A percentile compares a stretch with the other conserved stretches of the same genome.
Evolutionary conservation across 768 basidiomycete species (phyloP).

Genomic region (Tylopilus rubrobrunneus): DNA sequence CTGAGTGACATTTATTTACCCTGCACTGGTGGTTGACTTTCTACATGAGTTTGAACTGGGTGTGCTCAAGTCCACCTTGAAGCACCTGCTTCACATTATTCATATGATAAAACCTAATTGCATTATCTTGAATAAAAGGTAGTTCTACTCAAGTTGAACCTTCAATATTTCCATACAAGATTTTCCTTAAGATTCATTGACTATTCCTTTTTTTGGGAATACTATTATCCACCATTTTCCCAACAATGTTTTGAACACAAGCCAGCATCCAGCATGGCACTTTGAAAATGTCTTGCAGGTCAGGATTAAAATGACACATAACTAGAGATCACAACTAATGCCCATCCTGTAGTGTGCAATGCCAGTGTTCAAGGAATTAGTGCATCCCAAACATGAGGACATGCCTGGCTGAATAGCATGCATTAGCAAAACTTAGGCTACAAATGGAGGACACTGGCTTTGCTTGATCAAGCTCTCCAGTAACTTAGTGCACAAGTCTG

Average conservation of each 20-base stretch:
- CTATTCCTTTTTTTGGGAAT: background rate
- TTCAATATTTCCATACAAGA: background rate
- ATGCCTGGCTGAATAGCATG: conserved; percentile 16
- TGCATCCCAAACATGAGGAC: conserved; percentile 23
- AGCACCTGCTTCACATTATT: background rate
- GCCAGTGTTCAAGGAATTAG: conserved; percentile 38
- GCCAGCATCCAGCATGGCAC: conserved; percentile 20
- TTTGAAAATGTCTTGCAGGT: conserved; percentile 17
- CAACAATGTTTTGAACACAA: conserved; percentile 35
- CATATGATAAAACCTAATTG: background rate
- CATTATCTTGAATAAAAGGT: background rate
- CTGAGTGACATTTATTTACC: background rate
- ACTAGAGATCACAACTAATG: too few species aligned
- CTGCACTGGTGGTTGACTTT: background rate
- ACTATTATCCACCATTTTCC: conserved; percentile 33
- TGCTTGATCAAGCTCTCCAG: background rate
- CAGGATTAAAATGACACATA: too few species aligned
- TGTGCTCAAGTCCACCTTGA: background rate
- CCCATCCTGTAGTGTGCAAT: conserved; percentile 5
- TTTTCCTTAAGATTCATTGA: background rate
- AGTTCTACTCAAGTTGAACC: background rate
- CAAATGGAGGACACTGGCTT: background rate
- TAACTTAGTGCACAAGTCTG: background rate
- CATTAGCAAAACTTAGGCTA: background rate
- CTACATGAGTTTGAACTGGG: background rate